phyloP scores from a whole-genome alignment of 306 rosid species.

The Citrullus colocynthis region DNA sequence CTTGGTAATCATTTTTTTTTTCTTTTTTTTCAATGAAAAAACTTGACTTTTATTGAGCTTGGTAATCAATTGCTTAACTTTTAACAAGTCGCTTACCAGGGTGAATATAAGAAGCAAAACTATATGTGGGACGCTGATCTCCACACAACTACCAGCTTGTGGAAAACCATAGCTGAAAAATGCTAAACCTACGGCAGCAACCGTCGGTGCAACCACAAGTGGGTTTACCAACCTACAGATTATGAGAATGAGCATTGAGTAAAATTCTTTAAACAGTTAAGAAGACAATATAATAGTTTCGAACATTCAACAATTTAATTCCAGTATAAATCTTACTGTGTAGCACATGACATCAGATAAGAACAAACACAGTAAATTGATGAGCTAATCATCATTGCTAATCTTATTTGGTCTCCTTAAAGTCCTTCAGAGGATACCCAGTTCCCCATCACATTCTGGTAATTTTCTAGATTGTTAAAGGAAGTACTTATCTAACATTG shows the following conservation, averaged over 20 bases:
- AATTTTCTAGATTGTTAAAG: not conserved
- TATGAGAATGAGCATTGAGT: not conserved
- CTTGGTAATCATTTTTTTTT: not conserved
- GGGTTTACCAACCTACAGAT: conserved; percentile 73
- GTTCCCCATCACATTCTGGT: not conserved
- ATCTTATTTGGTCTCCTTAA: not conserved
- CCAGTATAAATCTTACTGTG: not conserved
- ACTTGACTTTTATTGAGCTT: no score
- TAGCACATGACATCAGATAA: not conserved
- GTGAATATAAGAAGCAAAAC: conserved; percentile 65
- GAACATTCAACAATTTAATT: not conserved
- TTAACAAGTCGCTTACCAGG: conserved; percentile 33
- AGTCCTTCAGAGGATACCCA: not conserved
- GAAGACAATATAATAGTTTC: not conserved
- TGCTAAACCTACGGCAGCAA: conserved; percentile 90
- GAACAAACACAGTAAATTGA: not conserved
- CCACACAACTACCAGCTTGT: conserved; percentile 82
- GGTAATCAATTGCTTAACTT: not conserved
- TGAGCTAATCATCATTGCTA: not conserved
- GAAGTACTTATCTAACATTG: not conserved
- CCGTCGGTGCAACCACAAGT: conserved; percentile 88
- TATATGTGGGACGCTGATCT: conserved; percentile 78
- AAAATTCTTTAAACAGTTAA: not conserved
- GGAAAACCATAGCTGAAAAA: conserved; percentile 95
- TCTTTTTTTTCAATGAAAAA: no score